Evolutionary conservation across 2,329 filamentous ascomycete species (phyloP).

Genomic region (Triangularia verruculosa): DNA sequence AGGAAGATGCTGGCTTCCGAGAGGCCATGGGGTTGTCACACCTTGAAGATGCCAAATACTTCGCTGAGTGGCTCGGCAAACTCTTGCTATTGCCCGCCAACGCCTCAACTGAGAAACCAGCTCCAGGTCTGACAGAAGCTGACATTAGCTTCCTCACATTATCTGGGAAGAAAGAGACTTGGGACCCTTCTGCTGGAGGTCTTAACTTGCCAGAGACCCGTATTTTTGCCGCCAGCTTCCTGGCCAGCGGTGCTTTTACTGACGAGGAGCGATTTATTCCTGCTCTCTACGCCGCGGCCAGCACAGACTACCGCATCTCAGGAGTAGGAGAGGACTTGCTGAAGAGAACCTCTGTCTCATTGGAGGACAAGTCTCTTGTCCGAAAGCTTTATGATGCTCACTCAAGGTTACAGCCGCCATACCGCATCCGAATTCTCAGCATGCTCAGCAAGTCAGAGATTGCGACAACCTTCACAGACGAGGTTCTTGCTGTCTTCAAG

Average conservation of each 20-base stretch:
- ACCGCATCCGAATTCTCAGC: constrained; percentile 73
- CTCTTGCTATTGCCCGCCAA: constrained; percentile 56
- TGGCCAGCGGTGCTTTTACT: constrained; percentile 81
- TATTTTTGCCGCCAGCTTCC: constrained; percentile 63
- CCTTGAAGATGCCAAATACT: constrained; percentile 65
- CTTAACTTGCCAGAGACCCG: constrained; percentile 69
- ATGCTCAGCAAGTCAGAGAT: constrained; percentile 73
- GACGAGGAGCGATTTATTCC: constrained; percentile 82
- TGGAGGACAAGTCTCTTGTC: constrained; percentile 67
- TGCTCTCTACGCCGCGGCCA: constrained; percentile 77
- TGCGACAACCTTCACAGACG: constrained; percentile 66
- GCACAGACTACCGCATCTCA: constrained; percentile 75
- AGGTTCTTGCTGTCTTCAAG: constrained; percentile 68
- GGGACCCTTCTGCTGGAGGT: constrained; percentile 60
- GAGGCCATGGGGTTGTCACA: constrained; percentile 63
- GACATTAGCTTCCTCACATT: constrained; percentile 69
- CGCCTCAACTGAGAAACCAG: neutral
- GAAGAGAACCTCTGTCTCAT: constrained; percentile 71
- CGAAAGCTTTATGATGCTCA: constrained; percentile 70
- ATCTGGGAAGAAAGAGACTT: constrained; percentile 63
- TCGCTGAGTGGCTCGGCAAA: constrained; percentile 73
- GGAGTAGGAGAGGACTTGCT: constrained; percentile 86
- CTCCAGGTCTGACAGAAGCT: constrained; percentile 58
- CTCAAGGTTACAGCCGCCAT: constrained; percentile 64
- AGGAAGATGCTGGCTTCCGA: constrained; percentile 71